phyloP scores from a whole-genome alignment of 331 rosid genomes.

The Quercus tomentella region DNA sequence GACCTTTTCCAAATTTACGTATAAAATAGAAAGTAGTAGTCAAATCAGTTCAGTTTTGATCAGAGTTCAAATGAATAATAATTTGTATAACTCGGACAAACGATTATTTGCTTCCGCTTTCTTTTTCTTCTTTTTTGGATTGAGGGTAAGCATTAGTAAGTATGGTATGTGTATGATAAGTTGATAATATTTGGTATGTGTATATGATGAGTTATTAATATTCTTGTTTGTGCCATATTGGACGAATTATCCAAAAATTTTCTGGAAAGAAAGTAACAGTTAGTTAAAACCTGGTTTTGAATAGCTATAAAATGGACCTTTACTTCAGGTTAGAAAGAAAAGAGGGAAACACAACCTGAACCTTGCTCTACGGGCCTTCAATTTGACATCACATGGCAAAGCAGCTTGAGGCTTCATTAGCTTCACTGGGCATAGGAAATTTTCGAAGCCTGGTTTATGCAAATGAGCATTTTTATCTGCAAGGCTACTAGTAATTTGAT shows the following conservation, averaged over 20 bases:
- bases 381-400: too few species aligned
- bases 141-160: not conserved
- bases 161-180: too few species aligned
- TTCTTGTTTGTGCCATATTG: not conserved
- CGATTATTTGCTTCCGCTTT: too few species aligned
- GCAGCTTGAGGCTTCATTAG: too few species aligned
- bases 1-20: too few species aligned
- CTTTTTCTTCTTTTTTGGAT: not conserved
- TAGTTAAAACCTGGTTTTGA: not conserved
- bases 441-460: too few species aligned
- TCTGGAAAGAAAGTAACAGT: not conserved
- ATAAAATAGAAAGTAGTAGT: not conserved
- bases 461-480: too few species aligned
- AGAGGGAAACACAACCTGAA: not conserved
- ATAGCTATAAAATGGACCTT: not conserved
- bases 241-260: not conserved
- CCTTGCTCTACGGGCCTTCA: not conserved
- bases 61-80: slow-evolving; percentile 3
- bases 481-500: too few species aligned
- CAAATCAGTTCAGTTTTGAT: slow-evolving; percentile 34
- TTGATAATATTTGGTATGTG: too few species aligned
- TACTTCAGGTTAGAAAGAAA: not conserved
- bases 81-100: not conserved
- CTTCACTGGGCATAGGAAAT: too few species aligned
- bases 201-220: too few species aligned